phyloP scores from a whole-genome alignment of 164 flowering plant genomes.

The Stephania japonica region DNA sequence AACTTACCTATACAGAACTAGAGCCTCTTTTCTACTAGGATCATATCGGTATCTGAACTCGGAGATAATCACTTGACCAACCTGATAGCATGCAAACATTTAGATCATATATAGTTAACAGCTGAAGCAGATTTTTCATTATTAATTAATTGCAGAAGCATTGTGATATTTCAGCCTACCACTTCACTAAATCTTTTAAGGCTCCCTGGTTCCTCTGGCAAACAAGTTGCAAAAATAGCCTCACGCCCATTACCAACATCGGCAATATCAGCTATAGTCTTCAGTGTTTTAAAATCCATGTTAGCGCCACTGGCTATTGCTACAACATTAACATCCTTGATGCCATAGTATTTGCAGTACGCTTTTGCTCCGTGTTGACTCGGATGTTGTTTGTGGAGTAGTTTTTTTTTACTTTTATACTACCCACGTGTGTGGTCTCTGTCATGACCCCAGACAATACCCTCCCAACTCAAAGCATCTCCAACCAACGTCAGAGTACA shows the following conservation, averaged over 20 bases:
- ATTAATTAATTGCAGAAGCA: not conserved
- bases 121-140: slow-evolving; percentile 4
- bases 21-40: slow-evolving; percentile 49
- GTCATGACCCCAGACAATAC: too few species aligned
- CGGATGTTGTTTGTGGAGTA: too few species aligned
- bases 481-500: too few species aligned
- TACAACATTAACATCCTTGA: slow-evolving; percentile 69
- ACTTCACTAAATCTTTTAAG: slow-evolving; percentile 67
- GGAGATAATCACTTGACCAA: slow-evolving; percentile 81
- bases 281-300: slow-evolving; percentile 91
- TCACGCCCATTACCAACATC: slow-evolving; percentile 93
- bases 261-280: slow-evolving; percentile 94
- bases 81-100: slow-evolving; percentile 37
- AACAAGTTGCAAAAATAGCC: slow-evolving; percentile 81
- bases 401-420: too few species aligned
- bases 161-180: slow-evolving; percentile 30
- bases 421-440: too few species aligned
- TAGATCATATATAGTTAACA: slow-evolving; percentile 1
- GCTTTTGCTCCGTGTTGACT: slow-evolving; percentile 99
- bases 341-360: slow-evolving; percentile 90
- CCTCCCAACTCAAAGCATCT: too few species aligned
- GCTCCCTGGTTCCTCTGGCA: slow-evolving; percentile 85
- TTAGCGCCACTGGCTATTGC: slow-evolving; percentile 96
- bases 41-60: slow-evolving; percentile 85
- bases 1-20: slow-evolving; percentile 77